Evolutionary conservation across 129 eudicot species (phyloP).

Genomic region (Apium graveolens): DNA sequence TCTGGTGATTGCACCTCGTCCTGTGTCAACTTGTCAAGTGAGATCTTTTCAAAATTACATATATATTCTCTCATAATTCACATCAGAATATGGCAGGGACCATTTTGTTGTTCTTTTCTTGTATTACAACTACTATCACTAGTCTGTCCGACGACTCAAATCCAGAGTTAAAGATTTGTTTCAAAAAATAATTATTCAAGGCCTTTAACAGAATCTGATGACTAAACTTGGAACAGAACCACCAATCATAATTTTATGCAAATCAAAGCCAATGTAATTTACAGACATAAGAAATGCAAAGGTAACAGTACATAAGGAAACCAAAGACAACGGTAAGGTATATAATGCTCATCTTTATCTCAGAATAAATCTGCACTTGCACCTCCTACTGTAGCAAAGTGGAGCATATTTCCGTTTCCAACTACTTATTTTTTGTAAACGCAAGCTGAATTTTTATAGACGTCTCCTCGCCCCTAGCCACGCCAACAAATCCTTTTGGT

Average conservation of each 20-base stretch:
- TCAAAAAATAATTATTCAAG: not conserved
- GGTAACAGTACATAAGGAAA: not conserved
- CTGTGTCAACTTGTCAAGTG: conserved; percentile 4
- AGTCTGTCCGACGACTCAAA: not conserved
- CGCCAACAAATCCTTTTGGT: not conserved
- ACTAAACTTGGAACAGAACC: not conserved
- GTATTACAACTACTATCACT: not conserved
- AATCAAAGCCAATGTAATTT: not conserved
- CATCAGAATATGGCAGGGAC: not conserved
- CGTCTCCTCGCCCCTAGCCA: not conserved
- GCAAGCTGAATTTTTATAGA: not conserved
- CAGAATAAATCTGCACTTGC: not conserved
- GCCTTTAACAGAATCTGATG: not conserved
- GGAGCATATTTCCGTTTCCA: not conserved
- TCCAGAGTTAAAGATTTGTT: not conserved
- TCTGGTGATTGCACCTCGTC: not conserved
- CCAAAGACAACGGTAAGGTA: not conserved
- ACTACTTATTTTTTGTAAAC: not conserved
- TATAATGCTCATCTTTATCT: not conserved
- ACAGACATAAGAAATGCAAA: not conserved
- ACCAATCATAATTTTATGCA: not conserved
- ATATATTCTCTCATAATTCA: not conserved
- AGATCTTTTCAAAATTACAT: not conserved
- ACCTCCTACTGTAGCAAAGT: not conserved
- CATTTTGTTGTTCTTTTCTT: not conserved